Percentiles rank a stretch among this genome's conserved stretches.
Conservation (phyloP, 1,284 basidiomycete species). For the Trichosporon sp. region DNA sequence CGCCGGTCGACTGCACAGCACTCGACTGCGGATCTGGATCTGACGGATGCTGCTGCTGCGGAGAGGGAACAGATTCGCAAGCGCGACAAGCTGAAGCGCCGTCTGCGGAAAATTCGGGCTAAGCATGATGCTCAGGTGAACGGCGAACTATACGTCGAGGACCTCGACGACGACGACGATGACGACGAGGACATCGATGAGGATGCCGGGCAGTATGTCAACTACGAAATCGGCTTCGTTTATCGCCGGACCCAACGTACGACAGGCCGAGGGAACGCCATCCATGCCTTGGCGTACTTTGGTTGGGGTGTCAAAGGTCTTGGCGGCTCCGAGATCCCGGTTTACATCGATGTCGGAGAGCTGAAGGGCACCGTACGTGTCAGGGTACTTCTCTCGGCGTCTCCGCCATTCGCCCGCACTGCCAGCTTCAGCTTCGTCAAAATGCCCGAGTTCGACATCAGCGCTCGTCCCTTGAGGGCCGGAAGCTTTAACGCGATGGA, state of each 20-base stretch:
- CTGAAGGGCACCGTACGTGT: slow-evolving; percentile 46
- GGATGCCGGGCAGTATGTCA: slow-evolving; percentile 53
- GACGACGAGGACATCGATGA: slow-evolving; percentile 31
- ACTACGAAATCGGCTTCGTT: slow-evolving; percentile 54
- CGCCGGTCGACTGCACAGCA: background rate
- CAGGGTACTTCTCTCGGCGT: slow-evolving; percentile 52
- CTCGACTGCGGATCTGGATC: background rate
- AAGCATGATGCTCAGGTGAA: background rate
- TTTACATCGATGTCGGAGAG: slow-evolving; percentile 50
- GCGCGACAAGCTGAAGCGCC: slow-evolving; percentile 14
- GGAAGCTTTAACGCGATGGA: slow-evolving; percentile 56
- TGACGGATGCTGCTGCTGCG: background rate
- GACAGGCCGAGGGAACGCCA: slow-evolving; percentile 44
- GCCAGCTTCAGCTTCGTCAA: slow-evolving; percentile 52
- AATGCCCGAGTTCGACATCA: slow-evolving; percentile 56
- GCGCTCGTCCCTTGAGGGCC: slow-evolving; percentile 52
- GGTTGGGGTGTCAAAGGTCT: slow-evolving; percentile 54
- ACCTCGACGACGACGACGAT: background rate
- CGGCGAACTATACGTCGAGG: background rate
- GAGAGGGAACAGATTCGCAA: slow-evolving; percentile 21
- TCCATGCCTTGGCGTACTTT: slow-evolving; percentile 54
- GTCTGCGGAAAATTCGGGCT: background rate
- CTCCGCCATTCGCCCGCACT: slow-evolving; percentile 54
- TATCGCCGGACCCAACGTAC: slow-evolving; percentile 42
- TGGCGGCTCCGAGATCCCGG: slow-evolving; percentile 50